These are phyloP conservation scores for Lycium ferocissimum DNA, from an alignment of 257 asterid genomes.

Conservation along the genomic window DNA sequence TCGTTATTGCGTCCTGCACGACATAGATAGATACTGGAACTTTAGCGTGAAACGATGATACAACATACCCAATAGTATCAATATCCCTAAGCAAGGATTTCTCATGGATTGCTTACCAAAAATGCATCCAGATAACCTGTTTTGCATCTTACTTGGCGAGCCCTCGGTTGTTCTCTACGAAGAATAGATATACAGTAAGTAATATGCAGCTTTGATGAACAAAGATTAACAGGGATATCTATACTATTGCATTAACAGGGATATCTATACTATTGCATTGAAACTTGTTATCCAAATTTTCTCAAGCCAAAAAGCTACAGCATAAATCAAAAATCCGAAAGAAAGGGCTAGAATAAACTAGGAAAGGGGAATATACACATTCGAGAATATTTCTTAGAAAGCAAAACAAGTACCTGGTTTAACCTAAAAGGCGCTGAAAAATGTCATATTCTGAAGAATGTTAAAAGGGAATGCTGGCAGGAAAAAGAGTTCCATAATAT, in stretches of 20 bases:
- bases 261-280: neutral
- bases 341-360: neutral
- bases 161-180: constrained; percentile 65
- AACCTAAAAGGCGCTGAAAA: neutral
- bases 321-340: neutral
- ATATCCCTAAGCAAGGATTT: constrained; percentile 31
- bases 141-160: constrained; percentile 45
- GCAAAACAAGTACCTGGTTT: constrained; percentile 2
- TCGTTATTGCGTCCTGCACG: constrained; percentile 52
- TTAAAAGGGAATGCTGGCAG: constrained; percentile 18
- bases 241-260: too few relatives aligned
- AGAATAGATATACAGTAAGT: constrained; percentile 36
- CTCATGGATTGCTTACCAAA: constrained; percentile 46
- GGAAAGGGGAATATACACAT: neutral
- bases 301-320: neutral
- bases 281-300: constrained; percentile 11
- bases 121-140: constrained; percentile 47
- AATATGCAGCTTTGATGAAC: constrained; percentile 14
- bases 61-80: constrained; percentile 21
- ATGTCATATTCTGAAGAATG: constrained; percentile 10
- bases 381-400: neutral
- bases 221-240: constrained; percentile 5
- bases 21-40: constrained; percentile 31
- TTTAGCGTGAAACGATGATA: constrained; percentile 15
- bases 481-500: neutral